These are phyloP conservation scores for Aspergillaceae sp. DNA, from an alignment of 2,329 filamentous ascomycete species.

Conservation along the genomic window DNA sequence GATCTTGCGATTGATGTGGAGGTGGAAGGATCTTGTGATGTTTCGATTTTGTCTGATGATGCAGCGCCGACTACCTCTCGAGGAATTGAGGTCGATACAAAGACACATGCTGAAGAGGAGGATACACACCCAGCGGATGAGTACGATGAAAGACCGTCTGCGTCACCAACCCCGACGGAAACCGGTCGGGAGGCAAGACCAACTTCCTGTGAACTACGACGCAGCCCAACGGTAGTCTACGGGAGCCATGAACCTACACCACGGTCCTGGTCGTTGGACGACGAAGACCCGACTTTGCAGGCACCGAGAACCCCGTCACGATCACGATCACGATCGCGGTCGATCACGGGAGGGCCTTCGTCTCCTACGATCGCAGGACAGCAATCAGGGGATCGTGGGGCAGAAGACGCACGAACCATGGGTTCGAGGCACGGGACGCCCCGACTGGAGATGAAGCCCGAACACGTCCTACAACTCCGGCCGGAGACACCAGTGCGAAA, in stretches of 20 bases:
- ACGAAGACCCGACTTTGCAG: slow-evolving; percentile 3
- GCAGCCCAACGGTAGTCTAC: slow-evolving; percentile 28
- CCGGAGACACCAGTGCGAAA: slow-evolving; percentile 17
- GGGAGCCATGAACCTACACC: slow-evolving; percentile 22
- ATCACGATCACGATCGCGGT: slow-evolving; percentile 25
- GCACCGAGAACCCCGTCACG: slow-evolving; percentile 15
- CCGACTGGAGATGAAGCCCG: slow-evolving; percentile 33
- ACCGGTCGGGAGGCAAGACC: not conserved
- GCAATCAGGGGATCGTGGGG: slow-evolving; percentile 26
- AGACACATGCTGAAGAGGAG: not conserved
- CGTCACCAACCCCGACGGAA: not conserved
- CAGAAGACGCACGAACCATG: slow-evolving; percentile 32
- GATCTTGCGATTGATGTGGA: slow-evolving; percentile 7
- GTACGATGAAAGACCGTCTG: no score
- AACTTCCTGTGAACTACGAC: slow-evolving; percentile 16
- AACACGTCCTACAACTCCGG: slow-evolving; percentile 27
- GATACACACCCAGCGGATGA: not conserved
- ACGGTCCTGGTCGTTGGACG: slow-evolving; percentile 23
- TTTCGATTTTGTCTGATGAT: slow-evolving; percentile 7
- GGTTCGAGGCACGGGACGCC: slow-evolving; percentile 19
- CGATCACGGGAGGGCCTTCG: slow-evolving; percentile 18
- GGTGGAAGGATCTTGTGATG: slow-evolving; percentile 11
- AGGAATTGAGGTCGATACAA: not conserved
- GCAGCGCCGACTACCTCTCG: not conserved
- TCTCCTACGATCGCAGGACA: slow-evolving; percentile 45